Conservation (phyloP, 441 rosid species). For the Pelargonium cotyledonis region DNA sequence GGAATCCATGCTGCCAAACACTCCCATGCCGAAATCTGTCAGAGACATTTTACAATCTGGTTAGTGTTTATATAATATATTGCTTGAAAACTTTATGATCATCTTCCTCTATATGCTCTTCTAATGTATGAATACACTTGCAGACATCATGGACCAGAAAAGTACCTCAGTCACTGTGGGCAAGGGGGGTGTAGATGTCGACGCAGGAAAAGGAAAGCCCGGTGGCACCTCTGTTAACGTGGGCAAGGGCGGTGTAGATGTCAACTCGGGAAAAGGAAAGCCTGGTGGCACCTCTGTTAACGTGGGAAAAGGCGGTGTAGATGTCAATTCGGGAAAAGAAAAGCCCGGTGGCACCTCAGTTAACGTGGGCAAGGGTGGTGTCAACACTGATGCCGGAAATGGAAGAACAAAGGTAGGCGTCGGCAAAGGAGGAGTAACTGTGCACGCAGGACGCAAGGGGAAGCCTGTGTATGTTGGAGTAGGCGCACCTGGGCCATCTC, state of each 20-base stretch:
- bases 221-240: slow-evolving; percentile 15
- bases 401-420: background rate
- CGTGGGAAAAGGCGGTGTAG: slow-evolving; percentile 48
- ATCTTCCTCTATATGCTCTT: background rate
- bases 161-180: slow-evolving; percentile 33
- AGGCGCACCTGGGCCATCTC: background rate
- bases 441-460: slow-evolving; percentile 1
- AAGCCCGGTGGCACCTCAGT: background rate
- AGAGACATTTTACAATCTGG: background rate
- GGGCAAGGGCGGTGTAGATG: slow-evolving; percentile 41
- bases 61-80: background rate
- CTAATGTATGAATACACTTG: slow-evolving; percentile 9
- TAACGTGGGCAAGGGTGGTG: background rate
- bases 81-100: background rate
- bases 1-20: background rate
- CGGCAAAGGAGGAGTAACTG: slow-evolving; percentile 1
- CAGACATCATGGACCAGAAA: slow-evolving; percentile 49
- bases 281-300: slow-evolving; percentile 41
- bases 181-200: slow-evolving; percentile 24
- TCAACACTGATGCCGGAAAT: too few relatives aligned
- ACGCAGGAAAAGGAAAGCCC: slow-evolving; percentile 3
- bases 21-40: slow-evolving; percentile 4
- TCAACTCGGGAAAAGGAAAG: slow-evolving; percentile 41
- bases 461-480: background rate
- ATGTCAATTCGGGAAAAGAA: slow-evolving; percentile 31